phyloP scores from a whole-genome alignment of 139 green algal genomes.

The Haematococcus lacustris region DNA sequence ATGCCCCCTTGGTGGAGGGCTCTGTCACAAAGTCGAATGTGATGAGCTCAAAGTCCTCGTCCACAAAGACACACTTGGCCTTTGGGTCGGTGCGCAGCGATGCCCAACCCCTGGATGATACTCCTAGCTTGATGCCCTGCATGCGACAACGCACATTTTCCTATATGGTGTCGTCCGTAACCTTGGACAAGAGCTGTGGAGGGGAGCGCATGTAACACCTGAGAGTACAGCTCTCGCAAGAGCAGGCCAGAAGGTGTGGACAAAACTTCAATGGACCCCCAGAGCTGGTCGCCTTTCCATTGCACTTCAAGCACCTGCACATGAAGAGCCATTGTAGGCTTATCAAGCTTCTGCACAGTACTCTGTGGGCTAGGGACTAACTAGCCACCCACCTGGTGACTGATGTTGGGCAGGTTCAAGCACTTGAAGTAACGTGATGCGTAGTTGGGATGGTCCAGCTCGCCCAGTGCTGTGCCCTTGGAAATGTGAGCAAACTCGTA shows the following conservation, averaged over 20 bases:
- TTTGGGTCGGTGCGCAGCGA: slow-evolving; percentile 32
- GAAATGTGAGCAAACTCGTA: slow-evolving; percentile 36
- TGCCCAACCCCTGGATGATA: slow-evolving; percentile 56
- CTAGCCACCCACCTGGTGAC: slow-evolving; percentile 62
- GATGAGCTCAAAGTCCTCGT: slow-evolving; percentile 66
- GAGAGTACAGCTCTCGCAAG: slow-evolving; percentile 58
- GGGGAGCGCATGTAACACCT: slow-evolving; percentile 21
- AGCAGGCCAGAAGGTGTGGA: slow-evolving; percentile 50
- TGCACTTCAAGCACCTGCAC: slow-evolving; percentile 53
- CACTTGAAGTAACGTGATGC: slow-evolving; percentile 47
- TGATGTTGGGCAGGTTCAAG: slow-evolving; percentile 58
- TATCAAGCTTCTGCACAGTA: too few relatives aligned
- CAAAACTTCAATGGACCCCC: slow-evolving; percentile 62
- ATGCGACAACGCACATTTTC: background rate
- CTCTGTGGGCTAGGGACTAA: too few relatives aligned
- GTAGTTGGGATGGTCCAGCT: slow-evolving; percentile 65
- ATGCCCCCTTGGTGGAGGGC: slow-evolving; percentile 42
- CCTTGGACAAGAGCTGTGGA: too few relatives aligned
- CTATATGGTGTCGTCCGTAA: too few relatives aligned
- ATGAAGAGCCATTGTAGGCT: too few relatives aligned
- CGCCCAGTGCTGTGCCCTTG: slow-evolving; percentile 45
- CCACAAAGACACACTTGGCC: slow-evolving; percentile 35
- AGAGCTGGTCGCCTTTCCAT: slow-evolving; percentile 55
- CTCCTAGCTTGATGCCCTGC: slow-evolving; percentile 54
- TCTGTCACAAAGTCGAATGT: slow-evolving; percentile 72